A percentile compares a stretch with the other conserved stretches of the same genome.
Conservation (phyloP, 2,329 filamentous ascomycete species). For the Monilinia fructicola region DNA sequence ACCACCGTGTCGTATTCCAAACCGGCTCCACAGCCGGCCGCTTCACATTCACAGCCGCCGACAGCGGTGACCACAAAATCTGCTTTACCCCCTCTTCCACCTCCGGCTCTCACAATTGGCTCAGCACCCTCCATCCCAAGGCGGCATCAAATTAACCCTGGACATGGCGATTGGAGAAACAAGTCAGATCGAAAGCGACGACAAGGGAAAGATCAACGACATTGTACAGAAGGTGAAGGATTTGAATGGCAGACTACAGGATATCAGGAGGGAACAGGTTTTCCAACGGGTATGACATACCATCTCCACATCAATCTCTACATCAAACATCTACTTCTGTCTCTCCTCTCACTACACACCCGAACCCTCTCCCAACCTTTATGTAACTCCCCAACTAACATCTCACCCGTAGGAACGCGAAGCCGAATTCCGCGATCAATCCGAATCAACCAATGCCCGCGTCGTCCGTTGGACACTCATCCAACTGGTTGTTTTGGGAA, state of each 20-base stretch:
- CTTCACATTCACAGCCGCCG: slow-evolving; percentile 94
- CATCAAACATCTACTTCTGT: not conserved
- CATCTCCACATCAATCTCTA: not conserved
- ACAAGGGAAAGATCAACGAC: slow-evolving; percentile 90
- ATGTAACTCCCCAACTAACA: not conserved
- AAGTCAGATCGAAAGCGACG: slow-evolving; percentile 86
- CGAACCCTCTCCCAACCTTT: not conserved
- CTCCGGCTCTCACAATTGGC: slow-evolving; percentile 68
- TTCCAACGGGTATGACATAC: slow-evolving; percentile 77
- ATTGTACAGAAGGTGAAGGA: slow-evolving; percentile 86
- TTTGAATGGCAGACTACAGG: slow-evolving; percentile 80
- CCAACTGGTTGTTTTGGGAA: slow-evolving; percentile 78
- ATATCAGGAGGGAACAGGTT: slow-evolving; percentile 91
- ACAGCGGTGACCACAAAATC: slow-evolving; percentile 91
- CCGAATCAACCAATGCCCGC: slow-evolving; percentile 85
- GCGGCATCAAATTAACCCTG: slow-evolving; percentile 78
- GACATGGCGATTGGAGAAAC: slow-evolving; percentile 95
- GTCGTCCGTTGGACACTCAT: slow-evolving; percentile 94
- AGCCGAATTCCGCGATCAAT: slow-evolving; percentile 97
- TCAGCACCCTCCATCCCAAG: slow-evolving; percentile 63
- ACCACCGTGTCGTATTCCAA: slow-evolving; percentile 93
- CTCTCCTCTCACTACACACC: not conserved
- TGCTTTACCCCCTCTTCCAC: slow-evolving; percentile 87
- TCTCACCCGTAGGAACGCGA: slow-evolving; percentile 73
- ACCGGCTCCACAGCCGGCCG: slow-evolving; percentile 72